Base-by-base conservation (phyloP, 2,329 filamentous ascomycete species). In the Fusarium stilboides region DNA sequence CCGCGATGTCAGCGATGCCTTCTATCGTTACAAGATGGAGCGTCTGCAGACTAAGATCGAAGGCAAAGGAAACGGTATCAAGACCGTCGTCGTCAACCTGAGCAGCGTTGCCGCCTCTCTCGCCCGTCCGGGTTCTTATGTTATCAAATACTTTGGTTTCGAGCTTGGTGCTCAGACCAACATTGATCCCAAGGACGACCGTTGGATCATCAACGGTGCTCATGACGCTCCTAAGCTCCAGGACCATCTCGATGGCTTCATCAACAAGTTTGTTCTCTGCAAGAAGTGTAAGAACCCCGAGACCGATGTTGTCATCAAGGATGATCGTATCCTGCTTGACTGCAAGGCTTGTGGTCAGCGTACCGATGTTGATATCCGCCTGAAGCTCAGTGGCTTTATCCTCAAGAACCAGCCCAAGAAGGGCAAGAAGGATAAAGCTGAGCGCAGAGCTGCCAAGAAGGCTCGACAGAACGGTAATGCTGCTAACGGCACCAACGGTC, bases 1-100 rank as follows among this genome's bases (percentile, higher is more conserved):
- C 84, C 94, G 93, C 84, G 95, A 98, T 92, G 92, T 97, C 86
- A 92, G 91, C 87, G 96, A 99, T 86, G 92, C 92, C 85, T 99
- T 98, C 90, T 99, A 99, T 87, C 96, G 96, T 83, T 99, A 99
- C 91, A 99, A 99, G 90, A 99, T 99, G 96, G 96, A 98, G 86
- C 92, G 91, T 77, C 87, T 99, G 80, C 94, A 97, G 87, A 97
- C 96, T 82, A 99, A 99, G 88, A 97, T 99, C 77, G 96, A 99
- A 86, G 96, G 96, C 84, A 99, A 99, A 85, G 96, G 96, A 75
- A 99, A 99, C 86, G 96, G 96, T 80, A 99, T 99, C 90, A 99
- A 99, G 88, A 99, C 75, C 76, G 96, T 99, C 78, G 91, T 99
- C 76, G 94, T 97, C 88, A 99, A 99, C 84, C 85, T 99, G 79